A percentile compares a stretch with the other conserved stretches of the same genome.
Conservation (phyloP, 176 grass and related monocot genomes). For the Oryza punctata region DNA sequence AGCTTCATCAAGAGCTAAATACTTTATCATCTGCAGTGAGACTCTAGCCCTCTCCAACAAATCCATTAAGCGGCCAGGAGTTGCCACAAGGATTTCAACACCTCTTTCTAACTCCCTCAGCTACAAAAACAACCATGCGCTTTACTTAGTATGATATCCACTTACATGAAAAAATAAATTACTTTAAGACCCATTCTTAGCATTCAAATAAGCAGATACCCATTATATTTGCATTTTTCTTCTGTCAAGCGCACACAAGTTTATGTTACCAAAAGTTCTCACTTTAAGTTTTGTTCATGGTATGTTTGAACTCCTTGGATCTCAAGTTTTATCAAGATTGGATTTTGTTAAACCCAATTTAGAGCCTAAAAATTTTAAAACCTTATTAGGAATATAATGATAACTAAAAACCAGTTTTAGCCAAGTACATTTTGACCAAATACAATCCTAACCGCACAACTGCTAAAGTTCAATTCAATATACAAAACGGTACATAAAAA, state of each 20-base stretch:
- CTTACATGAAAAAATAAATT: background rate
- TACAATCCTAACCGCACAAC: background rate
- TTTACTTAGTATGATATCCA: background rate
- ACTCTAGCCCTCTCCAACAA: slow-evolving; percentile 88
- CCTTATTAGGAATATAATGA: background rate
- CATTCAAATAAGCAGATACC: background rate
- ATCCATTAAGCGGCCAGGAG: slow-evolving; percentile 94
- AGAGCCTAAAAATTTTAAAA: background rate
- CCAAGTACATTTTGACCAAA: background rate
- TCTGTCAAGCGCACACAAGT: background rate
- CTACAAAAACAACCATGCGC: slow-evolving; percentile 33
- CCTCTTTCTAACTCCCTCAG: slow-evolving; percentile 91
- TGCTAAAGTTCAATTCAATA: background rate
- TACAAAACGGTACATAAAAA: background rate
- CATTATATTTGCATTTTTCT: background rate
- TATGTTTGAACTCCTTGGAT: background rate
- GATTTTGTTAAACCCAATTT: background rate
- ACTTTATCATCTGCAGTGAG: slow-evolving; percentile 82
- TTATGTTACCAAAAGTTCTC: background rate
- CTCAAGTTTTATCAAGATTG: background rate
- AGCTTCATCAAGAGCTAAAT: slow-evolving; percentile 90
- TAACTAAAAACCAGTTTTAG: background rate
- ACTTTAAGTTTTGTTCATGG: background rate
- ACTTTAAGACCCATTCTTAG: background rate
- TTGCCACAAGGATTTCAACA: slow-evolving; percentile 96